Base-by-base conservation (phyloP, 2,329 filamentous ascomycete genomes). In the Penicillium thymicola region DNA sequence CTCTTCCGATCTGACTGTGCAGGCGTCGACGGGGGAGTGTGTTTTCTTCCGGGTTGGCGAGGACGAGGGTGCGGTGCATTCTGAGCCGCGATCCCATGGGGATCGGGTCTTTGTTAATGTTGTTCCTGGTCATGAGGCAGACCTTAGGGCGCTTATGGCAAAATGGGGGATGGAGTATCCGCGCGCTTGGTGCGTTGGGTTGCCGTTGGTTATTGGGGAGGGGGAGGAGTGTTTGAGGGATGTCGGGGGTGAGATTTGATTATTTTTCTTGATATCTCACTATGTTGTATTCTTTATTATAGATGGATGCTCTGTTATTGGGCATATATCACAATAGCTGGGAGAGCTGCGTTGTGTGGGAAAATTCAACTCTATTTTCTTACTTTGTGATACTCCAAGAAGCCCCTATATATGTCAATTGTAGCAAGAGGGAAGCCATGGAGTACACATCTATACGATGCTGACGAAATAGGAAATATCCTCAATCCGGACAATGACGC, bases 31-130 rank as follows among this genome's bases (percentile, higher is more conserved):
- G 1, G 74, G 75, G 1, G 67, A 78, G 44, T 75, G 75, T 53
- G 69, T 71, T 1, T 70, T 80, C 28, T 80, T 81, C 38, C 68
- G 70, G 13, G 73, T 79, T 21, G 79, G 79, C 0, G 67, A 69
- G 11, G 68, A 73, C 0, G 55, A 63, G 2, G 79, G 79, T 2
- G 63, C 63, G 0, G 55, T 65, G 16, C 63, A 65, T 57, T 65
- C 63, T 2, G 72, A 73, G 59, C 72, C 72, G 0, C 23, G 14
- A 25, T 66, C 63, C 21, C 58, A 64, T 47, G 61, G 55, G 14
- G 71, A 74, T 55, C 65, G 72, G 4, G 61, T 75, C 2, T 75
- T 75, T 59, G 67, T 74, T 8, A 74, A 73, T 56, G 60, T 74
- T 49, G 66, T 74, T n/a, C 71, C 72, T 11, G 72, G 72, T 3